phyloP scores from a whole-genome alignment of 192 early-diverging fungal species.

The Pilaira anomala region DNA sequence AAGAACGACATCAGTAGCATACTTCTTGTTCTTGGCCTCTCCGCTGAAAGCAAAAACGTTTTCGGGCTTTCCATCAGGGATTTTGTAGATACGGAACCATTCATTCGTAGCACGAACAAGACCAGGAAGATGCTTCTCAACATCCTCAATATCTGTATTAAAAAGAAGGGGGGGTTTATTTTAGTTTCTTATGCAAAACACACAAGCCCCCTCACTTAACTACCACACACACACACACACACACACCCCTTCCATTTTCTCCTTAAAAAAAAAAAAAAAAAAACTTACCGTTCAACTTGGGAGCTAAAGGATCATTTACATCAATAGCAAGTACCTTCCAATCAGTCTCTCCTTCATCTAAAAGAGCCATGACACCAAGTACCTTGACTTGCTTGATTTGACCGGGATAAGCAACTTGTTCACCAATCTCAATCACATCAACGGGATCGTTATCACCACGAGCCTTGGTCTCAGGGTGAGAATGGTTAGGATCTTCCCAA shows the following conservation, averaged over 20 bases:
- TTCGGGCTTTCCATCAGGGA: constrained; percentile 99
- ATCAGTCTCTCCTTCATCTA: constrained; percentile 99
- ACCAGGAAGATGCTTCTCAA: constrained; percentile 96
- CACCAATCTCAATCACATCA: constrained; percentile 98
- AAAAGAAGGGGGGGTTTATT: background rate
- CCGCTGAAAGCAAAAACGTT: constrained; percentile 98
- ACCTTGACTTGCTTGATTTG: constrained; percentile 99
- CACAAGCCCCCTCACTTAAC: background rate
- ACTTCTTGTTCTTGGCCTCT: constrained; percentile 82
- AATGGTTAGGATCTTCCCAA: constrained; percentile 95
- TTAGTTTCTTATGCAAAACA: background rate
- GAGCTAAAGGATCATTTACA: constrained; percentile 93
- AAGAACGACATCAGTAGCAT: constrained; percentile 84
- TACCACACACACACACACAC: background rate
- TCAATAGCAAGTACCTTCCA: constrained; percentile 99
- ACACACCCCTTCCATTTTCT: background rate
- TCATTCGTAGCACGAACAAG: constrained; percentile 95
- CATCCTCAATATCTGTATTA: constrained; percentile 88
- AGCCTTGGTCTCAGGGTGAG: constrained; percentile 92
- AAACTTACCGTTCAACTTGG: constrained; percentile 83
- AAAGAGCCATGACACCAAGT: constrained; percentile 96
- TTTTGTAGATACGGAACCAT: constrained; percentile 99
- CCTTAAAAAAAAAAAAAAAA: constrained; percentile 3
- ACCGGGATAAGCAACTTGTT: constrained; percentile 84
- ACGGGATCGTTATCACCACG: constrained; percentile 97